Evolutionary conservation across 139 green algal species (phyloP), one percentile per base, ranked within the genome.

Genomic region (Chlorella ohadii): DNA sequence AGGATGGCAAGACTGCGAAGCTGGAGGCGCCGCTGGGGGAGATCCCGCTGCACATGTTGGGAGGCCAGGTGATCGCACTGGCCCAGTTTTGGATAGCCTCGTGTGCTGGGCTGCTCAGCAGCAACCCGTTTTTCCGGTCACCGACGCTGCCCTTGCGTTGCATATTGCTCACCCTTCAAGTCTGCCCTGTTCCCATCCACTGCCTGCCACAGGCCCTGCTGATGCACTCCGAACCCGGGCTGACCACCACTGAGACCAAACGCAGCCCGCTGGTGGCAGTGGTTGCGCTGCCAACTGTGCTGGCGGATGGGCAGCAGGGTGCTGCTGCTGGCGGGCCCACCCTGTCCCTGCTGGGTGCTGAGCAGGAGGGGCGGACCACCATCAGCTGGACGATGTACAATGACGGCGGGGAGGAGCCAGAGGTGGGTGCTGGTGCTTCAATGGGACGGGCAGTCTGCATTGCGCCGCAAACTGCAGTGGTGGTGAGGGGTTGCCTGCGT

Each of bases 11-110:
- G 31, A 39, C 7, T 2, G 71, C 44, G 56, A 81, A 39, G 4
- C 73, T 87, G 63, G 41, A 44, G 25, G 83, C 75, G 2, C 74
- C 63, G 23, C 55, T 84, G 65, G 81, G 39, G 3, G 25, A 41
- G n/a, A 79, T 86, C n/a, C 81, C 81, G 23, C 55, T 81, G 57
- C 81, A 86, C 59, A 74, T 86, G 81, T 57, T 27, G 5, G 81
- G 81, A 3, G 81, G 81, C 72, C 57, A 59, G n/a, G 56, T 79
- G 27, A 59, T 56, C 68, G 15, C n/a, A n/a, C n/a, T n/a, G n/a
- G n/a, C n/a, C n/a, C n/a, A n/a, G n/a, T n/a, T n/a, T n/a, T n/a
- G n/a, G n/a, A n/a, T n/a, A n/a, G n/a, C n/a, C n/a, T n/a, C n/a
- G n/a, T n/a, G n/a, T n/a, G n/a, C n/a, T n/a, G n/a, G n/a, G n/a